These are phyloP conservation scores for Prunus dulcis DNA, from an alignment of 306 rosid species.

Conservation along the genomic window DNA sequence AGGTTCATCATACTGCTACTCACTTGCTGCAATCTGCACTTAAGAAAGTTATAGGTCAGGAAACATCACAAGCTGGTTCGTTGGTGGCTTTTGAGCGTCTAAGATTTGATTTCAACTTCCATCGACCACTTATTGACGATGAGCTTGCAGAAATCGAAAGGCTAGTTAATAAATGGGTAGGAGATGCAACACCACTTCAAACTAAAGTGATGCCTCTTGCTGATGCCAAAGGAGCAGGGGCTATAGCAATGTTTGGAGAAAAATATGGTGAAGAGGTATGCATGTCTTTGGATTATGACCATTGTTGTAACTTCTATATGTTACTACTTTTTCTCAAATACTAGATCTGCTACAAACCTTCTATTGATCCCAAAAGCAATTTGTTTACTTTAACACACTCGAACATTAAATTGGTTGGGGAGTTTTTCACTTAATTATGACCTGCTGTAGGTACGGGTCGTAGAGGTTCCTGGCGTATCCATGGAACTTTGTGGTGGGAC, in stretches of 20 bases:
- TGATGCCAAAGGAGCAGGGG: conserved; percentile 88
- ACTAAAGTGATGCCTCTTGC: conserved; percentile 83
- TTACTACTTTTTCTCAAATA: conserved; percentile 14
- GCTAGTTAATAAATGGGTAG: conserved; percentile 77
- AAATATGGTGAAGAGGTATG: conserved; percentile 90
- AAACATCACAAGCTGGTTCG: conserved; percentile 98
- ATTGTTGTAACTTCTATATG: neutral
- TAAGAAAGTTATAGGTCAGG: conserved; percentile 72
- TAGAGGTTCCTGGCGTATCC: conserved; percentile 94
- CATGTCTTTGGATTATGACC: conserved; percentile 10
- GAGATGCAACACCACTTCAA: conserved; percentile 66
- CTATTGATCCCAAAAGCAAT: neutral
- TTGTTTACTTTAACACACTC: neutral
- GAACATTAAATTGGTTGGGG: neutral
- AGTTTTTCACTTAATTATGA: conserved; percentile 24
- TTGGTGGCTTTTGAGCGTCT: conserved; percentile 91
- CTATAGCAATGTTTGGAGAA: conserved; percentile 97
- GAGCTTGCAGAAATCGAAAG: conserved; percentile 73
- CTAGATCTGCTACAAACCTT: conserved; percentile 15
- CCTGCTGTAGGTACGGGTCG: conserved; percentile 78
- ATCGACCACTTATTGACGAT: conserved; percentile 58
- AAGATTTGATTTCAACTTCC: conserved; percentile 95
- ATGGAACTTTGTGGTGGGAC: conserved; percentile 99
- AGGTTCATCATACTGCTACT: conserved; percentile 99
- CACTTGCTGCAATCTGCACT: conserved; percentile 97